Evolutionary conservation across 352 stramenopile genomes (phyloP).

Genomic region (Globisporangium yorkense): DNA sequence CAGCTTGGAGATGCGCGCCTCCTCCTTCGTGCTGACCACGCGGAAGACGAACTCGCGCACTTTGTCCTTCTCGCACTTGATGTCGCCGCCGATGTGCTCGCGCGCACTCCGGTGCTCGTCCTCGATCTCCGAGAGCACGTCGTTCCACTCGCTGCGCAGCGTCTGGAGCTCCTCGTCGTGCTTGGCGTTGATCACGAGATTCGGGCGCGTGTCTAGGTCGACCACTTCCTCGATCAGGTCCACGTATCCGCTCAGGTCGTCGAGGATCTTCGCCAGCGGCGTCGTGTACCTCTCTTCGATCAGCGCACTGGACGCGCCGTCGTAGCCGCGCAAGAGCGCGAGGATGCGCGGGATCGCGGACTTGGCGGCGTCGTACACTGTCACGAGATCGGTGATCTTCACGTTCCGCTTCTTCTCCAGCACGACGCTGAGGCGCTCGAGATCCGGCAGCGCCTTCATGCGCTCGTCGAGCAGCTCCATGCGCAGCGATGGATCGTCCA

Average conservation of each 20-base stretch:
- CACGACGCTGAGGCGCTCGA: constrained; percentile 58
- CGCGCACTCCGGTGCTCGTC: constrained; percentile 60
- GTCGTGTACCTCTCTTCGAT: constrained; percentile 41
- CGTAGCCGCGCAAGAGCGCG: constrained; percentile 39
- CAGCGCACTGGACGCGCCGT: constrained; percentile 28
- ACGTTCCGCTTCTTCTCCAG: constrained; percentile 69
- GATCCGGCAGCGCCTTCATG: constrained; percentile 80
- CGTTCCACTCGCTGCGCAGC: constrained; percentile 72
- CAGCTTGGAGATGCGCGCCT: constrained; percentile 87
- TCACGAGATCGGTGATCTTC: constrained; percentile 78
- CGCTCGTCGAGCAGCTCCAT: constrained; percentile 87
- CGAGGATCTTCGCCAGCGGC: constrained; percentile 50
- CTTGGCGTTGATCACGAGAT: constrained; percentile 75
- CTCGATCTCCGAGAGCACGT: constrained; percentile 73
- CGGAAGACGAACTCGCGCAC: constrained; percentile 92
- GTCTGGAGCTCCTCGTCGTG: constrained; percentile 76
- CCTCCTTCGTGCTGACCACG: constrained; percentile 91
- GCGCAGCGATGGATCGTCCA: constrained; percentile 83
- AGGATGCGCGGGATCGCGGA: constrained; percentile 61
- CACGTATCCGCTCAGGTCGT: constrained; percentile 59
- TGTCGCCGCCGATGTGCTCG: constrained; percentile 66
- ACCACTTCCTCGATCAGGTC: constrained; percentile 81
- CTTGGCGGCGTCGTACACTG: constrained; percentile 76
- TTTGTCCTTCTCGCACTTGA: constrained; percentile 92
- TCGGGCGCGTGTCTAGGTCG: constrained; percentile 74